Evolutionary conservation across 1,284 basidiomycete genomes (phyloP), one percentile per base, ranked within the genome.

Genomic region (Erythrobasidium hasegawianum): DNA sequence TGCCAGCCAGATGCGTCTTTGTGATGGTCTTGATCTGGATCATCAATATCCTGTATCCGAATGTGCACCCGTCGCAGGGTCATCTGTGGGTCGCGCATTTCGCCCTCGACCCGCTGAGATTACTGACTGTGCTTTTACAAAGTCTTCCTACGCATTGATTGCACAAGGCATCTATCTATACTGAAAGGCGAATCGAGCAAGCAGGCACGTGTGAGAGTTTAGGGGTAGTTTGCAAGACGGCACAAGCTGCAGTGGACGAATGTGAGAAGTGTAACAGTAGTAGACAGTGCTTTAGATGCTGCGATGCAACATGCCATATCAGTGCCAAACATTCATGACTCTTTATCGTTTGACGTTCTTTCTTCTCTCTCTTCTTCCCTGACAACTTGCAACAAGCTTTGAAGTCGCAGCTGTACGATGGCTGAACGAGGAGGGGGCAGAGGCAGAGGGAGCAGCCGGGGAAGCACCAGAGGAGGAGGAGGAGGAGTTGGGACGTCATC

Each of bases 21-120:
- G 13, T 61, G n/a, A 59, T 67, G 50, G 65, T 38, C 18, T 22
- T 67, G 26, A 54, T 67, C 26, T 67, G 65, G 65, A 22, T 61
- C 29, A 60, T 67, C 52, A 67, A 67, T 26, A 27, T 67, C n/a
- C 41, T 60, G 1, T 67, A 67, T 26, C 65, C 65, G 20, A 56
- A 39, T 39, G 58, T 22, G n/a, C 49, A 54, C 26, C 58, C 65
- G 27, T 22, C 40, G 22, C 52, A 60, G 53, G 65, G 65, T 22
- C 65, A 67, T 45, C 53, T 67, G 20, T 39, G n/a, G 14, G 27
- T 39, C 22, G 39, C 54, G 10, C 27, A 33, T 43, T 43, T 47
- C 43, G 43, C 22, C 14, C 43, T 33, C 22, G 43, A 4, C 14
- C n/a, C 7, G 43, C 14, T n/a, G n/a, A 47, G 22, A n/a, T n/a